Evolutionary conservation across 2,329 filamentous ascomycete genomes (phyloP).

Genomic region (Myriangium duriaei): DNA sequence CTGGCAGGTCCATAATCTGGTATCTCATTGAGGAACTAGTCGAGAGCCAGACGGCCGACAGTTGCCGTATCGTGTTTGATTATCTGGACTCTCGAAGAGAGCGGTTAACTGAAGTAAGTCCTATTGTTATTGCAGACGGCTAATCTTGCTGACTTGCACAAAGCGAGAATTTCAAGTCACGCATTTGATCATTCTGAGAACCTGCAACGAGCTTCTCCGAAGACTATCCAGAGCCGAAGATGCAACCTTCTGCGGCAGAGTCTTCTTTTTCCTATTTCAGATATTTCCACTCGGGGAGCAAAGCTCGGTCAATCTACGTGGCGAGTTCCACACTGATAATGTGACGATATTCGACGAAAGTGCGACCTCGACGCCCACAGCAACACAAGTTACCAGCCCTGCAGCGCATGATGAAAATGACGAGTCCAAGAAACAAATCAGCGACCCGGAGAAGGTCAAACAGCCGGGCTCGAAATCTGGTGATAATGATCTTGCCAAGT

Average conservation of each 20-base stretch:
- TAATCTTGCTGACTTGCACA: neutral
- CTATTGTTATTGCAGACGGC: no score
- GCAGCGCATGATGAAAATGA: constrained; percentile 10
- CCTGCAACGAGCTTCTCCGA: constrained; percentile 89
- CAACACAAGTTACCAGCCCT: neutral
- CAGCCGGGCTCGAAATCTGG: constrained; percentile 18
- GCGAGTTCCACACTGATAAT: constrained; percentile 94
- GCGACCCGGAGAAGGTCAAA: constrained; percentile 19
- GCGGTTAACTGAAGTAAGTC: constrained; percentile 64
- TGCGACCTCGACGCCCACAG: neutral
- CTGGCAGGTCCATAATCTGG: constrained; percentile 8
- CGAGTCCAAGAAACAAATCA: constrained; percentile 9
- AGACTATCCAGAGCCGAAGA: constrained; percentile 91
- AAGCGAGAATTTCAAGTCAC: constrained; percentile 65
- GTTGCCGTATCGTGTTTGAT: constrained; percentile 83
- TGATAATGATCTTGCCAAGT: constrained; percentile 49
- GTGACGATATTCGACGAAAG: constrained; percentile 69
- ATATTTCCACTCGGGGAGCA: constrained; percentile 94
- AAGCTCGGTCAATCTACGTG: constrained; percentile 90
- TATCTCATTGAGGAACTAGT: constrained; percentile 90
- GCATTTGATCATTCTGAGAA: constrained; percentile 76
- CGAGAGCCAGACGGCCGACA: constrained; percentile 88
- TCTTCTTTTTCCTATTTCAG: constrained; percentile 98
- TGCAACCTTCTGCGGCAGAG: constrained; percentile 89
- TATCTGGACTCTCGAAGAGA: constrained; percentile 90